These are phyloP conservation scores for Pseudogymnoascus verrucosus DNA, from an alignment of 2,329 filamentous ascomycete genomes.

Conservation along the genomic window DNA sequence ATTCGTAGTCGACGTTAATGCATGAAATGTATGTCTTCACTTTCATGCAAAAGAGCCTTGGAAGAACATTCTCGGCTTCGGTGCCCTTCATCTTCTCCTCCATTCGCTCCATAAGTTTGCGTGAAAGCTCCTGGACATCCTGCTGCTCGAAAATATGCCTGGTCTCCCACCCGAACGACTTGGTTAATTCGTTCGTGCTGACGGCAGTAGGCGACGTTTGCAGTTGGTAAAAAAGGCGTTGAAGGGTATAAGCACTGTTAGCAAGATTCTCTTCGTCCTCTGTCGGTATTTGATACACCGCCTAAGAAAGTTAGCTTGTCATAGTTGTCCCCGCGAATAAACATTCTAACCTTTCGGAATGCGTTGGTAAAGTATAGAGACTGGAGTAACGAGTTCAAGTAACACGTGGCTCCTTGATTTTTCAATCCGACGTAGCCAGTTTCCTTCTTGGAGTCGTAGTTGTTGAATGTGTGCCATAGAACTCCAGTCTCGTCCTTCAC, in stretches of 20 bases:
- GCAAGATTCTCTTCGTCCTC: constrained; percentile 69
- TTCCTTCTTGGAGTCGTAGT: constrained; percentile 99
- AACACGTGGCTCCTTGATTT: constrained; percentile 92
- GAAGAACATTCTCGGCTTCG: constrained; percentile 76
- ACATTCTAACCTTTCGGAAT: constrained; percentile 70
- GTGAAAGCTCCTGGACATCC: constrained; percentile 92
- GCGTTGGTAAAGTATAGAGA: constrained; percentile 83
- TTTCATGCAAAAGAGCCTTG: constrained; percentile 91
- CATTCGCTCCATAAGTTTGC: constrained; percentile 94
- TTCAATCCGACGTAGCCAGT: constrained; percentile 94
- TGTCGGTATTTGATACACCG: constrained; percentile 95
- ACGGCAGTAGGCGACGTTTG: constrained; percentile 82
- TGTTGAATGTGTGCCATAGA: constrained; percentile 82
- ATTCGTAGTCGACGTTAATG: constrained; percentile 97
- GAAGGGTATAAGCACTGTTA: constrained; percentile 89
- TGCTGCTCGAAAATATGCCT: constrained; percentile 98
- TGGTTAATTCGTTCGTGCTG: constrained; percentile 84
- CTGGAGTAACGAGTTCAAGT: constrained; percentile 76
- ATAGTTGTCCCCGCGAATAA: background rate
- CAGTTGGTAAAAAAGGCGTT: constrained; percentile 88
- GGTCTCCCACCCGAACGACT: constrained; percentile 97
- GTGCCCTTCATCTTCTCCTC: constrained; percentile 99
- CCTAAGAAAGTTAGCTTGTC: constrained; percentile 40
- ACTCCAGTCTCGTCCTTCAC: constrained; percentile 84
- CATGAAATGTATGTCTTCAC: constrained; percentile 98